Conservation (phyloP, 768 basidiomycete species). For the Podaxis sp. region DNA sequence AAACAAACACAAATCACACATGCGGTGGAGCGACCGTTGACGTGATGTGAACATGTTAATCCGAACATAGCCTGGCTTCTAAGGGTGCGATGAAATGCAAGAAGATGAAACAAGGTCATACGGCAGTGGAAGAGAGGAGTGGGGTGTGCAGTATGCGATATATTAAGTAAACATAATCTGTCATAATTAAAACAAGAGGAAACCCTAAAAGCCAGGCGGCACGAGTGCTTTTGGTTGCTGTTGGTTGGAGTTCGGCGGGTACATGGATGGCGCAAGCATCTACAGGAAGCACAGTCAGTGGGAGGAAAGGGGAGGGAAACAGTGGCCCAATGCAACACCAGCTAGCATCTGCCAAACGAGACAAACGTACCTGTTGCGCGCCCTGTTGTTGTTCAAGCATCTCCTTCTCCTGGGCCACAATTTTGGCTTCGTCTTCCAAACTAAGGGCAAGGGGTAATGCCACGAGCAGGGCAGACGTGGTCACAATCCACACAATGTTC, state of each 20-base stretch:
- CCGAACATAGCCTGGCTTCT: constrained; percentile 11
- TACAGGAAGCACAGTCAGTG: constrained; percentile 29
- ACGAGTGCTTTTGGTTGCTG: constrained; percentile 64
- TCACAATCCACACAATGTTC: constrained; percentile 92
- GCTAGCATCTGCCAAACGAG: constrained; percentile 4
- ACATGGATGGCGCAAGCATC: constrained; percentile 75
- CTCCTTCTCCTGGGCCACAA: constrained; percentile 93
- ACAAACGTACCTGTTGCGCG: constrained; percentile 73
- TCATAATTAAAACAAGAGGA: not conserved
- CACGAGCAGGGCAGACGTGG: constrained; percentile 90
- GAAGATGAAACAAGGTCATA: not conserved
- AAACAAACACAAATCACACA: not conserved
- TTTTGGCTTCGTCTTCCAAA: constrained; percentile 94
- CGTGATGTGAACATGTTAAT: constrained; percentile 7
- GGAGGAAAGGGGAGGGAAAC: constrained; percentile 14
- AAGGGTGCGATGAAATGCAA: constrained; percentile 9
- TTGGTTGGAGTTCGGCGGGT: constrained; percentile 38
- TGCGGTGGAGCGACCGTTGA: not conserved
- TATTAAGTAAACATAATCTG: constrained; percentile 16
- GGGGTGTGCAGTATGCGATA: constrained; percentile 18
- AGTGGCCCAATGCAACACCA: constrained; percentile 7
- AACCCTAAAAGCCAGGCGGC: constrained; percentile 76
- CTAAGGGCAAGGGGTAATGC: constrained; percentile 91
- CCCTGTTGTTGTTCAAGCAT: constrained; percentile 92
- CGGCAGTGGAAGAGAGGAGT: not conserved